These are phyloP conservation scores for Abelmoschus esculentus DNA, from an alignment of 345 rosid species.

Conservation along the genomic window DNA sequence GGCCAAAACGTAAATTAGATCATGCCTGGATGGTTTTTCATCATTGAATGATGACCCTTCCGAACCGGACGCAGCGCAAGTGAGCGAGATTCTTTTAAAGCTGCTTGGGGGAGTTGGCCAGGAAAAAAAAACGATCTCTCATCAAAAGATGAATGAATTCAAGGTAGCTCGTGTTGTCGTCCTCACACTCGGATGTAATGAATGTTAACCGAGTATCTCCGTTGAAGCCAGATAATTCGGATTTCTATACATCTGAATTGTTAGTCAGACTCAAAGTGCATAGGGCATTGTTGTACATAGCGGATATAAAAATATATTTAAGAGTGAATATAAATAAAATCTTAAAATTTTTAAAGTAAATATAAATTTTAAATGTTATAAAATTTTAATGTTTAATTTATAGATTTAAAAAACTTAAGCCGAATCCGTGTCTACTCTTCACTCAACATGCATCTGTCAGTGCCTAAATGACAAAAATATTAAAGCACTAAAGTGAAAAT, in stretches of 20 bases:
- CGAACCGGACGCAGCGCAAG: constrained; percentile 78
- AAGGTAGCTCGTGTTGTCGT: neutral
- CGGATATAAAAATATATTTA: no score
- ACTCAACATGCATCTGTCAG: no score
- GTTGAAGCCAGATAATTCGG: neutral
- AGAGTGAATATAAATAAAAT: no score
- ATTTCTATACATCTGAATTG: neutral
- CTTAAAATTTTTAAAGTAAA: no score
- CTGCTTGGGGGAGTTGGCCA: constrained; percentile 70
- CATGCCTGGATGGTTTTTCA: constrained; percentile 99
- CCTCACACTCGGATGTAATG: neutral
- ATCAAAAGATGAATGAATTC: constrained; percentile 25
- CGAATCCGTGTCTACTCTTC: no score
- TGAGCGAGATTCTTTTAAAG: constrained; percentile 79
- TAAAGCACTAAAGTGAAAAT: no score
- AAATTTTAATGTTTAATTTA: no score
- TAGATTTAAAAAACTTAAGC: no score
- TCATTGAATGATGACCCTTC: constrained; percentile 57
- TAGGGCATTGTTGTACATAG: neutral
- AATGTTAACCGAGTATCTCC: neutral
- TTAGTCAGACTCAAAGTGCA: neutral
- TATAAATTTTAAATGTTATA: no score
- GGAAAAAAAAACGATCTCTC: constrained; percentile 29
- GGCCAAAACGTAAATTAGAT: constrained; percentile 71
- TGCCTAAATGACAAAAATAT: no score